phyloP scores from a whole-genome alignment of 495 filamentous ascomycete genomes.

The Poronia punctata region DNA sequence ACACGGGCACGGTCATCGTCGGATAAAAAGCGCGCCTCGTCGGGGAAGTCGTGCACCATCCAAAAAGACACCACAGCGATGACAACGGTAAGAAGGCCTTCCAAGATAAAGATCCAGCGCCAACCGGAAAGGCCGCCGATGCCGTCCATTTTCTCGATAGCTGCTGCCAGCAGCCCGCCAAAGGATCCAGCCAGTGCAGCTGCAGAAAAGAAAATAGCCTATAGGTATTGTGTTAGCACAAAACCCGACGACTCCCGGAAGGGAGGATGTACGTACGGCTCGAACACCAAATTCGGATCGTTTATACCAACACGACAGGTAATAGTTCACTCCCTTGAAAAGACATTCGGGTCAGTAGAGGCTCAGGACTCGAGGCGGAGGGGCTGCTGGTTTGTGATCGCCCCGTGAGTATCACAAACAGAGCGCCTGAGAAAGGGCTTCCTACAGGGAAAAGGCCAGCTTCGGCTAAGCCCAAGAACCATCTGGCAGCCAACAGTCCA shows the following conservation, averaged over 20 bases:
- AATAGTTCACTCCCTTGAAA: conserved; percentile 63
- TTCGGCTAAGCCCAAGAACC: conserved; percentile 78
- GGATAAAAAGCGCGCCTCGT: conserved; percentile 70
- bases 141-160: conserved; percentile 68
- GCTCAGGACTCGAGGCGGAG: too few relatives aligned
- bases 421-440: neutral
- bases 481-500: conserved; percentile 75
- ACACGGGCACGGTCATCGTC: conserved; percentile 67
- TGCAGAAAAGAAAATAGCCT: conserved; percentile 85
- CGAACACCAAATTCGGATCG: conserved; percentile 68
- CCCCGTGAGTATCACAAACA: too few relatives aligned
- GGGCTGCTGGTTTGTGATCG: too few relatives aligned
- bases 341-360: neutral
- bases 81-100: conserved; percentile 69
- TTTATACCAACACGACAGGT: conserved; percentile 82
- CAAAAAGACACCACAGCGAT: conserved; percentile 71
- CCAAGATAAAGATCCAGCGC: conserved; percentile 82
- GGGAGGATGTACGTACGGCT: conserved; percentile 17
- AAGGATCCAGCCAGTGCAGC: conserved; percentile 82
- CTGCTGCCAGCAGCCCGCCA: conserved; percentile 74
- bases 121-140: conserved; percentile 60
- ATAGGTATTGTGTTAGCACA: neutral
- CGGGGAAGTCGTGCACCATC: conserved; percentile 87
- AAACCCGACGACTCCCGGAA: too few relatives aligned
- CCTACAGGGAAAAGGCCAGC: conserved; percentile 72